Evolutionary conservation across 2,329 filamentous ascomycete genomes (phyloP), one percentile per base, ranked within the genome.

Genomic region (Drechslera avenae): DNA sequence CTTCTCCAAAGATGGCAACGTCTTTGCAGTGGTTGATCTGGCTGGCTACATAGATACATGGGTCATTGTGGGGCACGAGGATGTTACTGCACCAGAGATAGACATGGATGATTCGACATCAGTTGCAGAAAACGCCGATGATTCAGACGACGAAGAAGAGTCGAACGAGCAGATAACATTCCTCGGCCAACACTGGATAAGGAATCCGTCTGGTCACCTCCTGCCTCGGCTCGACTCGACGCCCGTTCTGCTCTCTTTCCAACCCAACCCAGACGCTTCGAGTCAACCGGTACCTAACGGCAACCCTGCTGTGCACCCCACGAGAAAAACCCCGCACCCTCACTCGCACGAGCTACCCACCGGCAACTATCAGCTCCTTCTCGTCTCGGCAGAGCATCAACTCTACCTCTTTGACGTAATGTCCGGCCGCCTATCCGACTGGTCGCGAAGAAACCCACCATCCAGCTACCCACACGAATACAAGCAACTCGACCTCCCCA

Each of bases 11-110:
- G 88, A 96, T 69, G 90, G 89, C 68, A 85, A 83, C 59, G 83
- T 96, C 56, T 77, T 97, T 39, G 91, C 88, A 7, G 84, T 86
- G 23, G 86, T 88, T 39, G 93, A 97, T 71, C 75, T 97, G 44
- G 86, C 88, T 35, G 94, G 94, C 35, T 91, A 87, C 72, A 80
- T 97, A 26, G 92, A 97, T 68, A 91, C 87, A 14, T 99, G 92
- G 89, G 76, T 91, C 1, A 75, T 96, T 46, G 81, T 84, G 66
- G 82, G 82, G 31, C 72, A 82, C 53, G 78, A 82, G 61, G 81
- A 84, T 58, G 57, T 67, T 2, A 76, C 74, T 12, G 75, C 78
- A 17, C 69, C 74, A 31, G 67, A 73, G 55, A 69, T 76, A 26
- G 69, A 78, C 19, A 61, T 69, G 37, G 63, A 63, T 28, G 75